Evolutionary conservation across 2,329 filamentous ascomycete genomes (phyloP).

Genomic region (Rhexocercosporidium sp.): DNA sequence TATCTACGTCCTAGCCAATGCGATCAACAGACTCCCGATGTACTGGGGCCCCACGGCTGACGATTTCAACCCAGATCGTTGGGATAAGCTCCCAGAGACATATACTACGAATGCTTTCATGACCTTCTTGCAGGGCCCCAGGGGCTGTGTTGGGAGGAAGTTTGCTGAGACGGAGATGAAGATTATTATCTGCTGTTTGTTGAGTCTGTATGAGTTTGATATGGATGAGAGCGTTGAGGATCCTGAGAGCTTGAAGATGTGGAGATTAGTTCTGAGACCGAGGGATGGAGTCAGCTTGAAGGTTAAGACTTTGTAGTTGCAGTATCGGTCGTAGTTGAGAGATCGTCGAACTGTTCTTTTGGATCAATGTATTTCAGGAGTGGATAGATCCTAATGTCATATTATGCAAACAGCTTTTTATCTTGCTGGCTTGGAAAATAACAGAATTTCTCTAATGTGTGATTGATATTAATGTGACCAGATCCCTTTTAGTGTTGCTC

Average conservation of each 20-base stretch:
- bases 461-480: neutral
- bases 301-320: constrained; percentile 10
- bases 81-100: constrained; percentile 46
- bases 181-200: constrained; percentile 42
- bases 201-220: constrained; percentile 44
- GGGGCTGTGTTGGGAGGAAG: constrained; percentile 43
- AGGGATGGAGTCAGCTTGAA: constrained; percentile 50
- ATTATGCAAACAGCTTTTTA: neutral
- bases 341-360: neutral
- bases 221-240: constrained; percentile 45
- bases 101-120: constrained; percentile 46
- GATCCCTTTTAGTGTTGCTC: too few relatives aligned
- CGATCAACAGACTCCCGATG: constrained; percentile 47
- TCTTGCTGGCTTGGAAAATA: too few relatives aligned
- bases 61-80: constrained; percentile 50
- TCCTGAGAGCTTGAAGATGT: constrained; percentile 55
- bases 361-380: neutral
- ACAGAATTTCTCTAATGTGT: too few relatives aligned
- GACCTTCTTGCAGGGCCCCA: constrained; percentile 43
- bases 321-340: neutral
- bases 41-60: constrained; percentile 50
- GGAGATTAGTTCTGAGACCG: constrained; percentile 51
- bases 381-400: neutral
- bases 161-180: constrained; percentile 47
- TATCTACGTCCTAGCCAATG: constrained; percentile 49